A percentile compares a stretch with the other conserved stretches of the same genome.
Conservation (phyloP, 139 green algal genomes). For the Trebouxia sp. region DNA sequence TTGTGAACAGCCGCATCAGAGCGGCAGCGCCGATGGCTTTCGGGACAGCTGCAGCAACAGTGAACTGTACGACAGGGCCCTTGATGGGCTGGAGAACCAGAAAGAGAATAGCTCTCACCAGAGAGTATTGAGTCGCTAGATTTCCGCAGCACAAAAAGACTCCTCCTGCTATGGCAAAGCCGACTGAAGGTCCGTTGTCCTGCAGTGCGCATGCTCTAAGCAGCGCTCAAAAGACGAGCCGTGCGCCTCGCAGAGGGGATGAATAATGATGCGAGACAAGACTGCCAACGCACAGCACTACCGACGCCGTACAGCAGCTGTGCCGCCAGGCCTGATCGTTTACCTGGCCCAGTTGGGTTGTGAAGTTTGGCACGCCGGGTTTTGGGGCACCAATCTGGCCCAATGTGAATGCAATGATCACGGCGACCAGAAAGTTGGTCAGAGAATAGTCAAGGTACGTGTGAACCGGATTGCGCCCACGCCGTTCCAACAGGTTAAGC, state of each 20-base stretch:
- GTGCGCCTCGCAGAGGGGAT: too few species aligned
- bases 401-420: slow-evolving; percentile 38
- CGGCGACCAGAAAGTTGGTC: slow-evolving; percentile 35
- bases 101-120: neutral
- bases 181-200: slow-evolving; percentile 39
- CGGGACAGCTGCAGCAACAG: neutral
- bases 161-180: slow-evolving; percentile 42
- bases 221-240: too few species aligned
- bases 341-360: slow-evolving; percentile 39
- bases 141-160: slow-evolving; percentile 40
- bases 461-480: slow-evolving; percentile 37
- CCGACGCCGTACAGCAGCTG: neutral
- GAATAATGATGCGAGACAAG: neutral
- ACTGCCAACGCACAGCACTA: neutral
- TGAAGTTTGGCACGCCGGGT: slow-evolving; percentile 33
- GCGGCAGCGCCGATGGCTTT: too few species aligned
- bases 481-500: slow-evolving; percentile 35
- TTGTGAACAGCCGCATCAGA: too few species aligned
- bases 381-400: slow-evolving; percentile 43
- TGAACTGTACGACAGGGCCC: neutral
- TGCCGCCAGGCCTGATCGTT: neutral
- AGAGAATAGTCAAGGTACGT: slow-evolving; percentile 43
- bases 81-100: neutral
- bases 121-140: slow-evolving; percentile 33
- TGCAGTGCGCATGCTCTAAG: slow-evolving; percentile 22